A percentile compares a stretch with the other conserved stretches of the same genome.
These are phyloP conservation scores for Omphalotus olearius DNA, from an alignment of 1,284 basidiomycete genomes.

Conservation along the genomic window DNA sequence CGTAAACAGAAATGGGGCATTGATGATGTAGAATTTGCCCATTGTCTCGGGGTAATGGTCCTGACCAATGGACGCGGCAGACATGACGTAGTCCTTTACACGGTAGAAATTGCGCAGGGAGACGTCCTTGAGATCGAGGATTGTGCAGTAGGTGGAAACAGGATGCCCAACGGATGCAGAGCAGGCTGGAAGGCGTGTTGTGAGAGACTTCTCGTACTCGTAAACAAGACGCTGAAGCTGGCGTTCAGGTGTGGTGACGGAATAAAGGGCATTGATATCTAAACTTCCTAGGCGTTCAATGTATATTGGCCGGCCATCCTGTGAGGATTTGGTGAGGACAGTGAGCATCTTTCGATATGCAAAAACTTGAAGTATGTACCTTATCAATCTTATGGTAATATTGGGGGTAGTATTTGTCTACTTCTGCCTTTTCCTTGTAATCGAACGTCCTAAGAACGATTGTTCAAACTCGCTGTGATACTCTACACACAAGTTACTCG, in stretches of 20 bases:
- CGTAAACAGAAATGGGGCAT: conserved; percentile 90
- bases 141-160: conserved; percentile 96
- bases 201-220: conserved; percentile 92
- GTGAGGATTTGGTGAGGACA: conserved; percentile 4
- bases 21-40: conserved; percentile 97
- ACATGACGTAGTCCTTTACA: conserved; percentile 88
- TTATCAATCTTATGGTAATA: conserved; percentile 97
- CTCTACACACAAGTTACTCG: conserved; percentile 2
- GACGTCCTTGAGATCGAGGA: conserved; percentile 89
- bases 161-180: conserved; percentile 71
- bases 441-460: conserved; percentile 69
- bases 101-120: conserved; percentile 83
- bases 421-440: conserved; percentile 81
- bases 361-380: conserved; percentile 33
- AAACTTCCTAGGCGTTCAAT: conserved; percentile 91
- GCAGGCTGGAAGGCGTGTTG: conserved; percentile 81
- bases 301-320: conserved; percentile 96
- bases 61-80: conserved; percentile 82
- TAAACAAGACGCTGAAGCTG: conserved; percentile 86
- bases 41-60: conserved; percentile 93
- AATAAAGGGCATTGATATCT: conserved; percentile 82
- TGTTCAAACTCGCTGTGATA: background rate
- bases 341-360: background rate
- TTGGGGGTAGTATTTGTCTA: conserved; percentile 93
- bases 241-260: conserved; percentile 81